phyloP scores from a whole-genome alignment of 371 early-diverging fungal genomes.

The Apophysomyces ossiformis region DNA sequence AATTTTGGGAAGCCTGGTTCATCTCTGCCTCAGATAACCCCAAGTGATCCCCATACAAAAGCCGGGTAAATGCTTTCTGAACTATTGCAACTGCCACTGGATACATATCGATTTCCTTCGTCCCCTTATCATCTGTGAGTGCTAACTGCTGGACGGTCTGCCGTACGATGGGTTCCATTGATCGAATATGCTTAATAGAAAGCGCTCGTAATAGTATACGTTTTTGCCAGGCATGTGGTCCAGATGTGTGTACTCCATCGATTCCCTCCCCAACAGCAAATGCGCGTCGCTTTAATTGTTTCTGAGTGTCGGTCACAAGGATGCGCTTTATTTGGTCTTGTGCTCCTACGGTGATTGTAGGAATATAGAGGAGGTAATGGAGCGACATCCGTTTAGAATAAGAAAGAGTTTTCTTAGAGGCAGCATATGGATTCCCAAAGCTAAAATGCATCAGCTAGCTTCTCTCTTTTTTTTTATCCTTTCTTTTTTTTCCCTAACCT shows the following conservation, averaged over 20 bases:
- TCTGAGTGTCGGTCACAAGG: slow-evolving; percentile 4
- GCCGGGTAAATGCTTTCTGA: not conserved
- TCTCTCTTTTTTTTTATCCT: not conserved
- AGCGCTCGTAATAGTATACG: not conserved
- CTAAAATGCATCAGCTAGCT: not conserved
- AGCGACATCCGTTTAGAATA: not conserved
- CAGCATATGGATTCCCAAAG: not conserved
- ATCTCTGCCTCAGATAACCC: not conserved
- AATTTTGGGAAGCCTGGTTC: not conserved
- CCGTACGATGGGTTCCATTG: not conserved
- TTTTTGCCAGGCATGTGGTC: not conserved
- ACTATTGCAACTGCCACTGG: not conserved
- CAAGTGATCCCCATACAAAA: not conserved
- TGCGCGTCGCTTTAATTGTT: not conserved
- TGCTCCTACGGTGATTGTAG: not conserved
- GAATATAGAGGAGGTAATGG: not conserved
- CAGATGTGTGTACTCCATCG: not conserved
- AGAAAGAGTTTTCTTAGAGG: not conserved
- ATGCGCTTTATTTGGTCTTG: not conserved
- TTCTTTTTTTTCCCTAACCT: not conserved
- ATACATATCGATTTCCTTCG: not conserved
- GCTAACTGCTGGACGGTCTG: not conserved
- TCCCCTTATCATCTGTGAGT: not conserved
- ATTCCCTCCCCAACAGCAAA: not conserved
- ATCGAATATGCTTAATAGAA: not conserved